These are phyloP conservation scores for Eutrema heterophyllum DNA, from an alignment of 345 rosid species.

Conservation along the genomic window DNA sequence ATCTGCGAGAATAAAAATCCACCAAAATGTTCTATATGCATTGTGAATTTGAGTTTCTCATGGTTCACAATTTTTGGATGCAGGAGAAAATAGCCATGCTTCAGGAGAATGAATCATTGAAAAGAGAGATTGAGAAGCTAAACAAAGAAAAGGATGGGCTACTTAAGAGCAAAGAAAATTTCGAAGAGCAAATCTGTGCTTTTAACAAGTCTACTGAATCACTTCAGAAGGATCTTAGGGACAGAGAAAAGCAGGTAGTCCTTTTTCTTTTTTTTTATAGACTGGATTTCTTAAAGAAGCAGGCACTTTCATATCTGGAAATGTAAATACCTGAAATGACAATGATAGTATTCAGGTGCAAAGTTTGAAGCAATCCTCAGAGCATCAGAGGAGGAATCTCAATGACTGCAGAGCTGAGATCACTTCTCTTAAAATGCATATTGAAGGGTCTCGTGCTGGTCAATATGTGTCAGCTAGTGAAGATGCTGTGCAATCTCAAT, in stretches of 20 bases:
- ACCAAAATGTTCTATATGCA: neutral
- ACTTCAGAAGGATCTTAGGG: slow-evolving; percentile 75
- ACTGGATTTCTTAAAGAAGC: slow-evolving; percentile 16
- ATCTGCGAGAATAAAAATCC: neutral
- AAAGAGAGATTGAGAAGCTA: slow-evolving; percentile 53
- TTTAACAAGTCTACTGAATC: slow-evolving; percentile 66
- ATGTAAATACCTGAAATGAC: slow-evolving; percentile 17
- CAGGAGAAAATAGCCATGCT: slow-evolving; percentile 96
- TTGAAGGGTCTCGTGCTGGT: slow-evolving; percentile 69
- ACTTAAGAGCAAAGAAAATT: slow-evolving; percentile 52
- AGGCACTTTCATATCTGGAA: slow-evolving; percentile 16
- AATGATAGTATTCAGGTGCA: slow-evolving; percentile 53
- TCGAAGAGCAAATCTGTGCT: slow-evolving; percentile 66
- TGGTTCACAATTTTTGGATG: slow-evolving; percentile 21
- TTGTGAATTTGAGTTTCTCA: slow-evolving; percentile 13
- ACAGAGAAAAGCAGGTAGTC: slow-evolving; percentile 77
- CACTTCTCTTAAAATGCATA: slow-evolving; percentile 84
- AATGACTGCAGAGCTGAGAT: slow-evolving; percentile 92
- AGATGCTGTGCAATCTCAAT: slow-evolving; percentile 47
- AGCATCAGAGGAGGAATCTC: slow-evolving; percentile 71
- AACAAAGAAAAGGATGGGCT: slow-evolving; percentile 54
- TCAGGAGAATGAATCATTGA: slow-evolving; percentile 60
- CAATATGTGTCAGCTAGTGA: slow-evolving; percentile 41
- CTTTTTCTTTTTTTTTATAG: neutral
- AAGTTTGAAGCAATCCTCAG: slow-evolving; percentile 62